These are phyloP conservation scores for Boletellus sp. DNA, from an alignment of 768 basidiomycete species.

Conservation along the genomic window DNA sequence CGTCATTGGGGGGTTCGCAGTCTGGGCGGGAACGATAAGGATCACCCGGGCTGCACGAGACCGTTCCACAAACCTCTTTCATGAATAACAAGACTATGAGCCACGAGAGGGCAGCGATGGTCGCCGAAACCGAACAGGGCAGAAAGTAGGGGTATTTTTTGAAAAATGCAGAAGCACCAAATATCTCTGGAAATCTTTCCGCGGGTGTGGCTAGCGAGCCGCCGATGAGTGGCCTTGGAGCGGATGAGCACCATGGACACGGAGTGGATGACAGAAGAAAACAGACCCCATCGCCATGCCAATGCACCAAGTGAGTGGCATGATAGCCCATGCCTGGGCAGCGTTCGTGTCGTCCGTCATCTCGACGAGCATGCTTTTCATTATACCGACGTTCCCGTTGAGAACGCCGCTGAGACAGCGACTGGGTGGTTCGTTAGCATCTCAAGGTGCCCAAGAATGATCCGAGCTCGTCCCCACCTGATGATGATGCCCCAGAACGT, in stretches of 20 bases:
- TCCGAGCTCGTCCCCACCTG: constrained; percentile 26
- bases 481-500: constrained; percentile 43
- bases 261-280: background rate
- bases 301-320: constrained; percentile 49
- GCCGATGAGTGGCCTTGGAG: constrained; percentile 61
- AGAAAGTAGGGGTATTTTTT: constrained; percentile 70
- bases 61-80: constrained; percentile 42
- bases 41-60: background rate
- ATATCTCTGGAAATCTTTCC: constrained; percentile 60
- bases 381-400: constrained; percentile 54
- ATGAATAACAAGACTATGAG: constrained; percentile 48
- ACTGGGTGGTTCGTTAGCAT: constrained; percentile 10
- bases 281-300: constrained; percentile 43
- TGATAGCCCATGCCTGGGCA: constrained; percentile 48
- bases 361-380: constrained; percentile 46
- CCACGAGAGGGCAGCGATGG: constrained; percentile 49
- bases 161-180: constrained; percentile 56
- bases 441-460: background rate
- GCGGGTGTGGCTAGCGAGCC: constrained; percentile 60
- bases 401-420: constrained; percentile 46
- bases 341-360: constrained; percentile 35
- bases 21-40: constrained; percentile 11
- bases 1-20: constrained; percentile 12
- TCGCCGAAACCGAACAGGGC: constrained; percentile 61
- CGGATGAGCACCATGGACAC: background rate